Evolutionary conservation across 2,329 filamentous ascomycete genomes (phyloP), one percentile per base, ranked within the genome.

Genomic region (Microdochium trichocladiopsis): DNA sequence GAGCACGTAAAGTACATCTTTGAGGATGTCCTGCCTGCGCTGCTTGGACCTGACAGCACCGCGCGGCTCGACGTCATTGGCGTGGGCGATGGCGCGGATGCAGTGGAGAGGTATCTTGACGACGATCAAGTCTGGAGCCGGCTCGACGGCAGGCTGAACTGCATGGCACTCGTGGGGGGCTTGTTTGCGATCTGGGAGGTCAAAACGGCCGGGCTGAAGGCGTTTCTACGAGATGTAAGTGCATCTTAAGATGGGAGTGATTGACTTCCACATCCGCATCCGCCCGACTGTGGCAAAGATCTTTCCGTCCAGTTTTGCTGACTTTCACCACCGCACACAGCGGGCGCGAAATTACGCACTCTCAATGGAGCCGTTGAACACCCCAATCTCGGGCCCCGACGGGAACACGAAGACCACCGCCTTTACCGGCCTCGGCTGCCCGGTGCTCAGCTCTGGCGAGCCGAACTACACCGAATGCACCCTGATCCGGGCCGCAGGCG

Each of bases 1-100:
- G 74, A 82, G 51, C 92, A 96, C 63, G 72, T 93, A 24, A 63
- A 69, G 25, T 83, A 79, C 48, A 72, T 94, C 1, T 87, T 96
- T 56, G 73, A 85, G 24, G 63, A 79, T 4, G 74, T 92, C 1
- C 61, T 94, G 4, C 69, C 69, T 0, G 66, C 70, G 9, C 55
- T 83, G 5, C 69, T 80, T 0, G 61, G 70, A 0, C 52, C 70
- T 0, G 66, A 75, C 21, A 23, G 41, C 41, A 22, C n/a, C 1
- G 81, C 83, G 0, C 76, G 75, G 47, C 62, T 95, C 21, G 84
- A 91, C 62, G 64, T 96, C 28, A 74, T 96, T 48, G 88, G 80
- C 1, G 71, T 94, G 16, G 83, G 86, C 2, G 82, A 87, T 51
- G 84, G 83, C 3, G 84, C 83, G 0, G 76, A 84, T 28, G 69